Evolutionary conservation across 345 rosid species (phyloP).

Genomic region (Lumnitzera littorea): DNA sequence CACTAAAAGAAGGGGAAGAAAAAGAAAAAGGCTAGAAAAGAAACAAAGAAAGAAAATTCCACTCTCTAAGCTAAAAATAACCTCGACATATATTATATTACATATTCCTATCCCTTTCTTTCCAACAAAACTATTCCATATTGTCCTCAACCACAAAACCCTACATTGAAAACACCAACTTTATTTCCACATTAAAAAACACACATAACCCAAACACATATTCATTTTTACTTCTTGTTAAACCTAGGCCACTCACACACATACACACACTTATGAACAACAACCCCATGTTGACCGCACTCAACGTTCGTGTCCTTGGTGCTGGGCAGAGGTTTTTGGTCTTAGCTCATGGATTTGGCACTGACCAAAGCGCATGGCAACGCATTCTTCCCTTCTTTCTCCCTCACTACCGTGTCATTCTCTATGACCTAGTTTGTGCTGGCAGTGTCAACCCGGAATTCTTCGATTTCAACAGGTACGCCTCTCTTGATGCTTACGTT

Average conservation of each 20-base stretch:
- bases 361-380: slow-evolving; percentile 89
- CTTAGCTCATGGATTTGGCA: slow-evolving; percentile 77
- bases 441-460: slow-evolving; percentile 78
- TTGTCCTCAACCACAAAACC: too few species aligned
- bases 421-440: slow-evolving; percentile 81
- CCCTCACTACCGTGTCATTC: slow-evolving; percentile 39
- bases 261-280: slow-evolving; percentile 28
- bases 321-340: slow-evolving; percentile 58
- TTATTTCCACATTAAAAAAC: too few species aligned
- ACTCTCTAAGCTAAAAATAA: too few species aligned
- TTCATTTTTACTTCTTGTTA: not conserved
- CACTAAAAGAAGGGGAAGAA: too few species aligned
- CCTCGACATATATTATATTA: too few species aligned
- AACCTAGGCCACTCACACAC: not conserved
- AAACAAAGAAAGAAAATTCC: too few species aligned
- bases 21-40: too few species aligned
- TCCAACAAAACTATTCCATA: too few species aligned
- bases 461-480: slow-evolving; percentile 57
- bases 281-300: slow-evolving; percentile 48
- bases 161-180: too few species aligned
- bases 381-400: slow-evolving; percentile 61
- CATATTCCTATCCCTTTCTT: too few species aligned
- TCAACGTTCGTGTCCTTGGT: slow-evolving; percentile 64
- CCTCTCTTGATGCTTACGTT: slow-evolving; percentile 63
- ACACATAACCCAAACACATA: too few species aligned